These are phyloP conservation scores for Phytophthora macrochlamydospora DNA, from an alignment of 352 stramenopile species.

Conservation along the genomic window DNA sequence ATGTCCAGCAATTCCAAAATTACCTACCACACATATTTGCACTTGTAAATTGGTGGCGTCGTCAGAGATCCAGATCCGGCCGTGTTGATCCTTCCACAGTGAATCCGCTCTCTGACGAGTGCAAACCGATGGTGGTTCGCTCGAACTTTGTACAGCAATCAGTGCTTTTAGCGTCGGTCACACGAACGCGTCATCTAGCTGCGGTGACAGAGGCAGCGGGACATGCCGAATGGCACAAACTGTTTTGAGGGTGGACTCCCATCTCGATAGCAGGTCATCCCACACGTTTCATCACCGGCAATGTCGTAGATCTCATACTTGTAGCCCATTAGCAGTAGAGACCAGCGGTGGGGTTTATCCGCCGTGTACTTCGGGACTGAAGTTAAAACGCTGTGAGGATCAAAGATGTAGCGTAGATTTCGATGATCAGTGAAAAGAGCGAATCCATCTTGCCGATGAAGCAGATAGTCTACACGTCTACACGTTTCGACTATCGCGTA, in stretches of 20 bases:
- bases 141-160: not conserved
- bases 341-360: slow-evolving; percentile 16
- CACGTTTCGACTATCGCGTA: slow-evolving; percentile 23
- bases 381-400: not conserved
- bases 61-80: slow-evolving; percentile 4
- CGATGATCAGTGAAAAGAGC: slow-evolving; percentile 23
- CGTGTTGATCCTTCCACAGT: not conserved
- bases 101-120: not conserved
- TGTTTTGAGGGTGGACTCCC: not conserved
- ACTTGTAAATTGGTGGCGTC: slow-evolving; percentile 19
- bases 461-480: slow-evolving; percentile 16
- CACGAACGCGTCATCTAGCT: not conserved
- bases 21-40: slow-evolving; percentile 25
- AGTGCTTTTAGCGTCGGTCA: not conserved
- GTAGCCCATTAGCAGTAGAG: slow-evolving; percentile 3
- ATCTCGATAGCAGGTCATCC: slow-evolving; percentile 1
- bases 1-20: slow-evolving; percentile 28
- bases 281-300: slow-evolving; percentile 2
- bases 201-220: not conserved
- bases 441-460: slow-evolving; percentile 16
- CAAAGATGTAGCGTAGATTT: slow-evolving; percentile 25
- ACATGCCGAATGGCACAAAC: not conserved
- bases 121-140: not conserved
- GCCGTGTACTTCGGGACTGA: not conserved
- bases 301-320: slow-evolving; percentile 17